These are phyloP conservation scores for Rickenella mellea DNA, from an alignment of 768 basidiomycete genomes.

Conservation along the genomic window DNA sequence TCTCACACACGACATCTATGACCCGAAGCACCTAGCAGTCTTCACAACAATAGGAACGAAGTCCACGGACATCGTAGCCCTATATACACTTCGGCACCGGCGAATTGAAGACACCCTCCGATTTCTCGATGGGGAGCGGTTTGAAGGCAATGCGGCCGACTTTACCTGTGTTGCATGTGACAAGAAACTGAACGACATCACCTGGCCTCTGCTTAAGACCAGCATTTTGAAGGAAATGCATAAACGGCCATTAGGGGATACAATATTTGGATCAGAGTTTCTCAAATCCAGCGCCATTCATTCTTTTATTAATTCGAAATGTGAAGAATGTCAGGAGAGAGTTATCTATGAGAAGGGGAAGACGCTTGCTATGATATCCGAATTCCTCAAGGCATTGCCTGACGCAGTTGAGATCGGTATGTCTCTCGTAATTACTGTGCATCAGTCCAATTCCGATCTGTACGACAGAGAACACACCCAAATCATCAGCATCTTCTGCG, in stretches of 20 bases:
- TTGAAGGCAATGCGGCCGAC: not conserved
- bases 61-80: not conserved
- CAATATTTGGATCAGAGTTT: not conserved
- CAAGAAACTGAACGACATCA: conserved; percentile 1
- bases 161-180: not conserved
- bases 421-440: too few species aligned
- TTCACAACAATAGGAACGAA: not conserved
- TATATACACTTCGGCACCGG: not conserved
- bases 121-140: not conserved
- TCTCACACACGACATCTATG: not conserved
- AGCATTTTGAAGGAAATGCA: not conserved
- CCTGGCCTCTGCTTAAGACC: not conserved
- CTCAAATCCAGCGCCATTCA: not conserved
- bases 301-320: not conserved
- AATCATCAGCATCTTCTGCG: too few species aligned
- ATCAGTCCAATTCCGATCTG: too few species aligned
- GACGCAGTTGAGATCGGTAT: not conserved
- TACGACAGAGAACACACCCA: too few species aligned
- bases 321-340: conserved; percentile 1
- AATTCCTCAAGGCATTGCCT: not conserved
- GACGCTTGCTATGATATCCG: not conserved
- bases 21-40: not conserved
- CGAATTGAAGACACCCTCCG: not conserved
- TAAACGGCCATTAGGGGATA: not conserved
- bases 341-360: conserved; percentile 1